These are phyloP conservation scores for Crassisporium funariophilum DNA, from an alignment of 768 basidiomycete genomes.

Conservation along the genomic window DNA sequence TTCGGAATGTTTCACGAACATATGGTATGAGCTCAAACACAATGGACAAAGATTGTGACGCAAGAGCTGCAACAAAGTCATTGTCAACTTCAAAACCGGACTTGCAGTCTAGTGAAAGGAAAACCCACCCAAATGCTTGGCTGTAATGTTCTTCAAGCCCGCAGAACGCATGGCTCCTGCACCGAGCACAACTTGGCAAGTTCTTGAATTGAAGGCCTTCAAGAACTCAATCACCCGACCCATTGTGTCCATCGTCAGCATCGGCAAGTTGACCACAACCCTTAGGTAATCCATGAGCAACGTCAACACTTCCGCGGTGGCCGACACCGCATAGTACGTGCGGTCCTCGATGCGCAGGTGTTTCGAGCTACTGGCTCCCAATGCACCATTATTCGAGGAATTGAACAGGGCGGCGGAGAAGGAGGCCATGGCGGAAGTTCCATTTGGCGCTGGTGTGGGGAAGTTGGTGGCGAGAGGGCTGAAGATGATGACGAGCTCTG, in stretches of 20 bases:
- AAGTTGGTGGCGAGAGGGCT: conserved; percentile 20
- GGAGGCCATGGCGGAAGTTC: conserved; percentile 6
- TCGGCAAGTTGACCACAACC: conserved; percentile 83
- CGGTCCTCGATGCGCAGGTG: conserved; percentile 81
- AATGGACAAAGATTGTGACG: conserved; percentile 94
- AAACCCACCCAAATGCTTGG: conserved; percentile 83
- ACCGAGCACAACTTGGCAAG: conserved; percentile 96
- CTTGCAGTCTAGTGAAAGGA: neutral
- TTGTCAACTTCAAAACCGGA: conserved; percentile 9
- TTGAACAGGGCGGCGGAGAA: conserved; percentile 13
- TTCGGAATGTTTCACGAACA: conserved; percentile 90
- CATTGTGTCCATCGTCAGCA: conserved; percentile 96
- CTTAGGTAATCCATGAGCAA: conserved; percentile 85
- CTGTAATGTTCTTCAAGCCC: conserved; percentile 96
- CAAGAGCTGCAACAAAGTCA: too few species aligned
- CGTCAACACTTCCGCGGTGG: conserved; percentile 73
- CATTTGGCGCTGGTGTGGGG: conserved; percentile 12
- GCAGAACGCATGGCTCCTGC: conserved; percentile 99
- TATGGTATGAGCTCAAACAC: conserved; percentile 95
- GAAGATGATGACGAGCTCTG: conserved; percentile 55
- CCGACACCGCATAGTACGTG: conserved; percentile 82
- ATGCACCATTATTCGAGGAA: conserved; percentile 1
- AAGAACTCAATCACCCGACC: conserved; percentile 91
- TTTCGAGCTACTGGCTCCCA: conserved; percentile 43
- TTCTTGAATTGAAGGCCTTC: conserved; percentile 97